Conservation (phyloP, 768 basidiomycete genomes). For the Auricularia heimuer region DNA sequence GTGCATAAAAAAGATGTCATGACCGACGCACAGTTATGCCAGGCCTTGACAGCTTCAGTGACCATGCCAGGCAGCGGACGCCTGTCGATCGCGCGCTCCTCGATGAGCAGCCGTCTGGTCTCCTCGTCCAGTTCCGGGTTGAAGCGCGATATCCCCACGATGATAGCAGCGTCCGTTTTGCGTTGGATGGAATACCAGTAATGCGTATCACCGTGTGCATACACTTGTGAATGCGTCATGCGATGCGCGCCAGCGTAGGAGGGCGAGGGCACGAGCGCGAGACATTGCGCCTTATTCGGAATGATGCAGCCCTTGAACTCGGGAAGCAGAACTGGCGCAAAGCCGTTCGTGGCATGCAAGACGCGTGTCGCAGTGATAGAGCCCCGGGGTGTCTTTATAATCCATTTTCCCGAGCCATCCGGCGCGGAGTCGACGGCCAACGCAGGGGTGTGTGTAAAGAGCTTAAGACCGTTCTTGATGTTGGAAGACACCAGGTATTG, state of each 20-base stretch:
- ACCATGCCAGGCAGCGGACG: background rate
- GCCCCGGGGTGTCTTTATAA: background rate
- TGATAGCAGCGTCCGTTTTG: slow-evolving; percentile 15
- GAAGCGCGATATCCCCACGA: slow-evolving; percentile 16
- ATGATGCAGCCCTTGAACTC: slow-evolving; percentile 53
- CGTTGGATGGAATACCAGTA: slow-evolving; percentile 20
- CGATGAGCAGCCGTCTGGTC: background rate
- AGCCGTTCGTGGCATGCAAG: background rate
- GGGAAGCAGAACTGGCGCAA: slow-evolving; percentile 12
- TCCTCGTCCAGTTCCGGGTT: slow-evolving; percentile 10
- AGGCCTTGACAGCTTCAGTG: slow-evolving; percentile 8
- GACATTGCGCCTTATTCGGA: slow-evolving; percentile 38
- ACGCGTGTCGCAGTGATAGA: background rate
- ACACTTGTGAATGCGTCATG: slow-evolving; percentile 13
- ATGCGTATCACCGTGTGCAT: slow-evolving; percentile 2
- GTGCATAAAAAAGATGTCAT: no score
- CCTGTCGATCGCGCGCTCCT: background rate
- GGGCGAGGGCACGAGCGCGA: slow-evolving; percentile 16
- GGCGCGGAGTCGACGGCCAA: background rate
- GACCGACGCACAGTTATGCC: slow-evolving; percentile 13
- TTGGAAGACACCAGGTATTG: background rate
- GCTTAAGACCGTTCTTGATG: background rate
- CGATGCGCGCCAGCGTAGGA: slow-evolving; percentile 14
- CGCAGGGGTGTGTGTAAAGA: background rate
- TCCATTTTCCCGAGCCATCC: background rate